Percentiles rank a stretch among this genome's conserved stretches.
These are phyloP conservation scores for Sporothrix brasiliensis DNA, from an alignment of 2,329 filamentous ascomycete species.

Conservation along the genomic window DNA sequence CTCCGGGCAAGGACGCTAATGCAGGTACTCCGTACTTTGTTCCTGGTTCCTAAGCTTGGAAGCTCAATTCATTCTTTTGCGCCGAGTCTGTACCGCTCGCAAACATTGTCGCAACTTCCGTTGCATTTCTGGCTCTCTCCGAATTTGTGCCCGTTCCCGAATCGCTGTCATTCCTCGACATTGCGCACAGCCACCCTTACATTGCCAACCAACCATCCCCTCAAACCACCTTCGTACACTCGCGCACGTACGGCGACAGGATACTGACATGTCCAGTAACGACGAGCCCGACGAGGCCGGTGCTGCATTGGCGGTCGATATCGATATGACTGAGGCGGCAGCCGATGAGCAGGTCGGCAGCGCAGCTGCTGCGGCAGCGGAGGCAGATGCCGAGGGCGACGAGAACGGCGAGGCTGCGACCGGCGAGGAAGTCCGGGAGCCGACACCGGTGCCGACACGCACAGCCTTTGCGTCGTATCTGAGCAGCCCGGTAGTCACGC, in stretches of 20 bases:
- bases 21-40: constrained; percentile 2
- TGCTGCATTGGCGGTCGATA: not conserved
- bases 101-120: not conserved
- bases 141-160: not conserved
- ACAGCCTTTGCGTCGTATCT: constrained; percentile 62
- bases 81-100: not conserved
- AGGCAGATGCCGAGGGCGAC: constrained; percentile 37
- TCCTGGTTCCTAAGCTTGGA: constrained; percentile 1
- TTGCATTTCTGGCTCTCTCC: not conserved
- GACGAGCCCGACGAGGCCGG: not conserved
- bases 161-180: not conserved
- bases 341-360: not conserved
- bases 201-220: not conserved
- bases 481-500: constrained; percentile 68
- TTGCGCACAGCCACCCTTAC: not conserved
- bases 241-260: not conserved
- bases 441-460: constrained; percentile 40
- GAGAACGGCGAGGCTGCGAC: not conserved
- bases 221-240: too few species aligned
- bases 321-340: constrained; percentile 17
- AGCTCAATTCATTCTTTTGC: not conserved
- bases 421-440: constrained; percentile 35
- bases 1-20: constrained; percentile 8
- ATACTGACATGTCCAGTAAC: not conserved
- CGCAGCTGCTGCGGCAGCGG: constrained; percentile 5